These are phyloP conservation scores for Kazachstania viticola DNA, from an alignment of 805 yeast genomes.

Conservation along the genomic window DNA sequence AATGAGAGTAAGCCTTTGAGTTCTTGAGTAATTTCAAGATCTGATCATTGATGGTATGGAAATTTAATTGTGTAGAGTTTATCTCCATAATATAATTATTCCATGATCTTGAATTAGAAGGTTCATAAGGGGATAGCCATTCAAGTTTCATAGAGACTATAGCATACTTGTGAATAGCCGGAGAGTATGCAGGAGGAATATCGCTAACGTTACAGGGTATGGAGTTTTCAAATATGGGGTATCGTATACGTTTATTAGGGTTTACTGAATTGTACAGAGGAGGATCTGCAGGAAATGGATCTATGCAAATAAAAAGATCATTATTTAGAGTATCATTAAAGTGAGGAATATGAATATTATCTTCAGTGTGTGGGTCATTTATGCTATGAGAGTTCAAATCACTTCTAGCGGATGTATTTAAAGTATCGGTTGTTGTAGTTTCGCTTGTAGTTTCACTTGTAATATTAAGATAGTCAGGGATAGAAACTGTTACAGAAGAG, in stretches of 20 bases:
- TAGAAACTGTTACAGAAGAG: not conserved
- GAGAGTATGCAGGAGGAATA: conserved; percentile 50
- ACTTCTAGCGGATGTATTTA: not conserved
- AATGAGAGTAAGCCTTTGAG: no score
- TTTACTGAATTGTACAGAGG: conserved; percentile 20
- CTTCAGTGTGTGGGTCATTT: no score
- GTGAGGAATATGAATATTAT: no score
- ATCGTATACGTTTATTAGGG: conserved; percentile 20
- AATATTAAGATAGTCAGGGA: not conserved
- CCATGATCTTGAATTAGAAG: conserved; percentile 63
- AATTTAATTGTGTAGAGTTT: conserved; percentile 76
- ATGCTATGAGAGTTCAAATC: no score
- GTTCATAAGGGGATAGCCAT: conserved; percentile 67
- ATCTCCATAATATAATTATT: conserved; percentile 53
- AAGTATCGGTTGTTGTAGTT: not conserved
- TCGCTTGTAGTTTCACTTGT: no score
- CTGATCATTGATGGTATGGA: conserved; percentile 38
- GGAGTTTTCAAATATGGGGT: conserved; percentile 26
- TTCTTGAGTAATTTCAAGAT: conserved; percentile 22
- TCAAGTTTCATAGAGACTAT: conserved; percentile 55
- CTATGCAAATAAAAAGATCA: conserved; percentile 21
- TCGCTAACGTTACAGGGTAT: conserved; percentile 27
- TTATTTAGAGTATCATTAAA: conserved; percentile 4
- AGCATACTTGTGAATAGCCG: conserved; percentile 54
- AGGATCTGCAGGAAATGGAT: conserved; percentile 29